phyloP scores from a whole-genome alignment of 2,329 filamentous ascomycete genomes.

The Hypoxylon sp. region DNA sequence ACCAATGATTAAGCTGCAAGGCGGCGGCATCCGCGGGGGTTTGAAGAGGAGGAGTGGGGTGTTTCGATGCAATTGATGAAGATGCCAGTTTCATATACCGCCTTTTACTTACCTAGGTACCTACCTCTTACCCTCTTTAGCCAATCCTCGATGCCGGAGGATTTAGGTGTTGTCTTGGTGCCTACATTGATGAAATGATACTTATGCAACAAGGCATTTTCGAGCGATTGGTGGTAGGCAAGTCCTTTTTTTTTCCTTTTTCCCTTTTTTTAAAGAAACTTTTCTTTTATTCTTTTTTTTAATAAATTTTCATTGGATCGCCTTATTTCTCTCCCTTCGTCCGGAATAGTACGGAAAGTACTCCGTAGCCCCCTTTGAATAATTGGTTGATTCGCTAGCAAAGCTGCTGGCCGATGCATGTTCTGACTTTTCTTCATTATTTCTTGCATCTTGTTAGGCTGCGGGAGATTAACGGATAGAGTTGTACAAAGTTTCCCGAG shows the following conservation, averaged over 20 bases:
- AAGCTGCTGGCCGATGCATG: neutral
- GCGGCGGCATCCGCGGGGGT: neutral
- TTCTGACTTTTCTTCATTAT: neutral
- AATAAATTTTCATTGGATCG: neutral
- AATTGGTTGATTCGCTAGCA: neutral
- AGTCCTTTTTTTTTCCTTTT: neutral
- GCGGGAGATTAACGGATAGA: neutral
- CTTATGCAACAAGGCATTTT: neutral
- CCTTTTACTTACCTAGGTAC: neutral
- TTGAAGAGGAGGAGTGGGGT: neutral
- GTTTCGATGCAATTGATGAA: neutral
- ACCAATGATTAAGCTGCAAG: no score
- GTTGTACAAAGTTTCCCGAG: conserved; percentile 4
- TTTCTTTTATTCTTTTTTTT: neutral
- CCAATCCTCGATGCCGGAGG: neutral
- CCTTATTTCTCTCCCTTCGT: neutral
- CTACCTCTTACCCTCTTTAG: neutral
- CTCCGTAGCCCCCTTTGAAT: neutral
- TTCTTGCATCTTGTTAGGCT: neutral
- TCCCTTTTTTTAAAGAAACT: neutral
- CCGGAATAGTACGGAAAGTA: neutral
- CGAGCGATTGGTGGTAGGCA: neutral
- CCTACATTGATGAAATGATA: neutral
- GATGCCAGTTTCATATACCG: neutral
- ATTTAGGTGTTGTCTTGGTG: neutral